These are phyloP conservation scores for Aquanectria penicillioides DNA, from an alignment of 2,329 filamentous ascomycete genomes.

Conservation along the genomic window DNA sequence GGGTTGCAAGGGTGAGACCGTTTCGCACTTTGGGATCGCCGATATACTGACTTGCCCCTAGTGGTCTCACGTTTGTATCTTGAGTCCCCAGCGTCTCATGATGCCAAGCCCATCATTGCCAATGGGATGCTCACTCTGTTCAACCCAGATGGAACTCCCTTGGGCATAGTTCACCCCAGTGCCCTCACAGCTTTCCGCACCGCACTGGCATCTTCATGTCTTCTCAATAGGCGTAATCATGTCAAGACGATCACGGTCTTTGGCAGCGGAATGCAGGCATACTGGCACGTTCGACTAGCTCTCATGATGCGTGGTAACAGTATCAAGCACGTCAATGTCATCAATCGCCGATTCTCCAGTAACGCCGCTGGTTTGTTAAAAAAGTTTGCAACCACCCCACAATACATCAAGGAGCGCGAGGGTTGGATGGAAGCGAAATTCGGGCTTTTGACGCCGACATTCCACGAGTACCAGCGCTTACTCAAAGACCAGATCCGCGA, in stretches of 20 bases:
- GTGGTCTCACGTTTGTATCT: slow-evolving; percentile 71
- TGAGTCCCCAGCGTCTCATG: slow-evolving; percentile 39
- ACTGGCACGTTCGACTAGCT: slow-evolving; percentile 91
- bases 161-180: slow-evolving; percentile 77
- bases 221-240: slow-evolving; percentile 71
- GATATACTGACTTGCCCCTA: slow-evolving; percentile 39
- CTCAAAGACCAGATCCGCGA: slow-evolving; percentile 76
- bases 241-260: slow-evolving; percentile 86
- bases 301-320: slow-evolving; percentile 76
- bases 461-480: slow-evolving; percentile 73
- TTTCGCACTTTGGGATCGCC: neutral
- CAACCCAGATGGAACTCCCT: slow-evolving; percentile 66
- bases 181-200: slow-evolving; percentile 85
- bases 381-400: slow-evolving; percentile 56
- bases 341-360: slow-evolving; percentile 77
- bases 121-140: slow-evolving; percentile 78
- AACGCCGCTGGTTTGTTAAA: slow-evolving; percentile 62
- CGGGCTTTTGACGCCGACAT: slow-evolving; percentile 73
- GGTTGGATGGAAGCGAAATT: slow-evolving; percentile 76
- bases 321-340: slow-evolving; percentile 82
- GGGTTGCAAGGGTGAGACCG: slow-evolving; percentile 70
- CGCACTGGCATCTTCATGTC: slow-evolving; percentile 74
- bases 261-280: slow-evolving; percentile 88
- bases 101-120: slow-evolving; percentile 55
- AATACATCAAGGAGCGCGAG: slow-evolving; percentile 60